phyloP scores from a whole-genome alignment of 495 filamentous ascomycete species.

The Letharia columbiana region DNA sequence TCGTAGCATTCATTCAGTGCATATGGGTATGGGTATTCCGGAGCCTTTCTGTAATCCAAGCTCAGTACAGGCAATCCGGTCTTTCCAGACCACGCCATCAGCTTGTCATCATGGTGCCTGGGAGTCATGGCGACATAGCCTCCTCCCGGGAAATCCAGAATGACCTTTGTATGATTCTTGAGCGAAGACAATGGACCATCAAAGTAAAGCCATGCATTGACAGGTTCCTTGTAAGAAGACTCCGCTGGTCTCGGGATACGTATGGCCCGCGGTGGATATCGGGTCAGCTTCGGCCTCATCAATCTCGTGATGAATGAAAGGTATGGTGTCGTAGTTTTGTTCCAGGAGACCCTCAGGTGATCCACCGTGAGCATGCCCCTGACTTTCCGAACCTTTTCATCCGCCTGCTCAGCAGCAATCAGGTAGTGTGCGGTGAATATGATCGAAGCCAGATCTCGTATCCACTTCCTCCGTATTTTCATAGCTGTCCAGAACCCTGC shows the following conservation, averaged over 20 bases:
- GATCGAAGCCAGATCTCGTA: conserved; percentile 72
- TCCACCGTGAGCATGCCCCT: conserved; percentile 79
- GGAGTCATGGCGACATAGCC: conserved; percentile 96
- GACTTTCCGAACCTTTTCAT: conserved; percentile 94
- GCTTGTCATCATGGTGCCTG: conserved; percentile 81
- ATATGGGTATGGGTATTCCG: conserved; percentile 91
- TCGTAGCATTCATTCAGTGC: conserved; percentile 95
- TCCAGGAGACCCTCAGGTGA: conserved; percentile 89
- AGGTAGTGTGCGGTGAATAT: conserved; percentile 84
- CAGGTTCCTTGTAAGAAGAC: conserved; percentile 72
- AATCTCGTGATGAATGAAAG: conserved; percentile 59
- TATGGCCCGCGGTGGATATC: conserved; percentile 69
- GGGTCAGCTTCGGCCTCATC: conserved; percentile 67
- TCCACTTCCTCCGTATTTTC: conserved; percentile 73
- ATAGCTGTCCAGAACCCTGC: conserved; percentile 98
- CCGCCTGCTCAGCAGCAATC: conserved; percentile 84
- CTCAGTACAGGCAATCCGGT: conserved; percentile 78
- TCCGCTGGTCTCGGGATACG: conserved; percentile 70
- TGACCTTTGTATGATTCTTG: conserved; percentile 65
- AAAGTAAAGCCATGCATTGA: conserved; percentile 88
- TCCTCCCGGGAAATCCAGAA: conserved; percentile 88
- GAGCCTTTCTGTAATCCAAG: conserved; percentile 89
- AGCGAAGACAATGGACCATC: conserved; percentile 75
- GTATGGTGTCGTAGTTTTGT: conserved; percentile 83
- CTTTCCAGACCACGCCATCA: conserved; percentile 81